Conservation (phyloP, 257 asterid species). For the Schizonepeta tenuifolia region DNA sequence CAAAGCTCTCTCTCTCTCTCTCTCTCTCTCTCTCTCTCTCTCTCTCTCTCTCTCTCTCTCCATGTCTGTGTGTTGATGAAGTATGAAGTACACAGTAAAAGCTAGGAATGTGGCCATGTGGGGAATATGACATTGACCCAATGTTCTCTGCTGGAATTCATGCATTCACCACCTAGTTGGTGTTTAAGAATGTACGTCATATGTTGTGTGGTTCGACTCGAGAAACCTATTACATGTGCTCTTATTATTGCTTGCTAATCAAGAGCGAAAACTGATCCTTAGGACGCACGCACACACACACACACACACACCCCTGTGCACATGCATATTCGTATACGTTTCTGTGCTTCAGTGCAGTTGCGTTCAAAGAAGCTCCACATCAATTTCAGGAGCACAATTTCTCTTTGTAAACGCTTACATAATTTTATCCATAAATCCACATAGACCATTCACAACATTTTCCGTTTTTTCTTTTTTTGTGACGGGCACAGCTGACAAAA, state of each 20-base stretch:
- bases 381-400: background rate
- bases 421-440: too few relatives aligned
- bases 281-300: background rate
- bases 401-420: background rate
- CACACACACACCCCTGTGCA: too few relatives aligned
- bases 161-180: too few relatives aligned
- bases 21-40: background rate
- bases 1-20: background rate
- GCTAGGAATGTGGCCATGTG: too few relatives aligned
- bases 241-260: too few relatives aligned
- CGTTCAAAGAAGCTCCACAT: background rate
- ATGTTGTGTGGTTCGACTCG: too few relatives aligned
- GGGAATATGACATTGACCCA: too few relatives aligned
- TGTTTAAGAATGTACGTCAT: too few relatives aligned
- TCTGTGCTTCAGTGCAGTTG: background rate
- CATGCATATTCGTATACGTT: background rate
- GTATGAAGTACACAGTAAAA: too few relatives aligned
- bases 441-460: too few relatives aligned
- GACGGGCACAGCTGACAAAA: conserved; percentile 36
- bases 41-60: background rate
- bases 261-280: background rate
- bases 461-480: background rate
- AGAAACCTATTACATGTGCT: background rate
- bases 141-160: too few relatives aligned
- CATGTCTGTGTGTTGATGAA: too few relatives aligned